phyloP scores from a whole-genome alignment of 805 yeast genomes.

The Ogataea nonfermentans region DNA sequence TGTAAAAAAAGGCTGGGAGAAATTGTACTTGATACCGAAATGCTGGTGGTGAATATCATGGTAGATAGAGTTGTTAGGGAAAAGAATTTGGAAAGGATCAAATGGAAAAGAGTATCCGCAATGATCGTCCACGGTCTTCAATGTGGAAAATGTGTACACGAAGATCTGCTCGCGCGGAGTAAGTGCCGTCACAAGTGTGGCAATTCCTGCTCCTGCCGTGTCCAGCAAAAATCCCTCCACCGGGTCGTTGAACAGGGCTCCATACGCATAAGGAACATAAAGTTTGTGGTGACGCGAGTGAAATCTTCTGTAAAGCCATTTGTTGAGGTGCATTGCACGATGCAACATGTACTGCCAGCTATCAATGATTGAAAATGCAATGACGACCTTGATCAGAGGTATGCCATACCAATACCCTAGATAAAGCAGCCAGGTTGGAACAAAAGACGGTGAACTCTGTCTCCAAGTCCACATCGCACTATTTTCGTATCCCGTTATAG shows the following conservation, averaged over 20 bases:
- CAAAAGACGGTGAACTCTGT: conserved; percentile 33
- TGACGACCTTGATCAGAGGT: conserved; percentile 52
- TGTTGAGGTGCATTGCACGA: conserved; percentile 82
- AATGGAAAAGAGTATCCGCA: conserved; percentile 95
- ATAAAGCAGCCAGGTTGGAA: conserved; percentile 49
- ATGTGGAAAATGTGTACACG: conserved; percentile 81
- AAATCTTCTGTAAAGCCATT: conserved; percentile 69
- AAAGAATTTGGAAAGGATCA: conserved; percentile 84
- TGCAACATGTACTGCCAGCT: conserved; percentile 96
- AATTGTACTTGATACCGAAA: conserved; percentile 91
- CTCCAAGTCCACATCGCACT: conserved; percentile 46
- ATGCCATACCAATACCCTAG: conserved; percentile 60
- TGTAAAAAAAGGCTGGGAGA: conserved; percentile 93
- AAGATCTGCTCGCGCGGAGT: conserved; percentile 74
- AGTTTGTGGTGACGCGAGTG: conserved; percentile 94
- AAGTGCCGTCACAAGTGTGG: conserved; percentile 59
- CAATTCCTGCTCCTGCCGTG: conserved; percentile 88
- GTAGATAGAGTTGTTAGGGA: conserved; percentile 93
- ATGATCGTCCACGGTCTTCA: conserved; percentile 97
- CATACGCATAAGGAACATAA: conserved; percentile 95
- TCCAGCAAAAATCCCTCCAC: conserved; percentile 91
- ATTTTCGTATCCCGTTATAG: conserved; percentile 51
- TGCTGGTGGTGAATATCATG: conserved; percentile 98
- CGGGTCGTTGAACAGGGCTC: conserved; percentile 93
- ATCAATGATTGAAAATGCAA: conserved; percentile 77